These are phyloP conservation scores for Aspergillus sp. DNA, from an alignment of 2,329 filamentous ascomycete genomes.

Conservation along the genomic window DNA sequence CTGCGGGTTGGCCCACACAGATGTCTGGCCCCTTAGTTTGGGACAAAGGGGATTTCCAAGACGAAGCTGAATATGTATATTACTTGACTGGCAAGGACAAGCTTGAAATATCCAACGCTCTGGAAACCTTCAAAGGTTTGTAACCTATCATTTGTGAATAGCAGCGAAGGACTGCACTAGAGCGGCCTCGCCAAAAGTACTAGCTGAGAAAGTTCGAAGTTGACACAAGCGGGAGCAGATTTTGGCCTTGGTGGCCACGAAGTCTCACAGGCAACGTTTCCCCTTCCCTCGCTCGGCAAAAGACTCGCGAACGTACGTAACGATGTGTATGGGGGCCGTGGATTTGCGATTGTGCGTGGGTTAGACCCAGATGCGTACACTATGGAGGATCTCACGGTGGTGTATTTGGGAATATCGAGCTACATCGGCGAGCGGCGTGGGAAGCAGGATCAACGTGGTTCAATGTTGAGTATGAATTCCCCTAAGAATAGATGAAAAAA, in stretches of 20 bases:
- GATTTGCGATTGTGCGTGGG: constrained; percentile 13
- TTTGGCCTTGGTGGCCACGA: constrained; percentile 9
- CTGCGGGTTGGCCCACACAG: constrained; percentile 12
- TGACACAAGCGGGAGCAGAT: constrained; percentile 4
- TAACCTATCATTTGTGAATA: neutral
- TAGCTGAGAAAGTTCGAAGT: neutral
- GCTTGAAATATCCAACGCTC: constrained; percentile 8
- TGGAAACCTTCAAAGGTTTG: constrained; percentile 13
- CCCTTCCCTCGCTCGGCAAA: constrained; percentile 6
- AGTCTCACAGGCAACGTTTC: constrained; percentile 11
- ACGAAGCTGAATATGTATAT: constrained; percentile 13
- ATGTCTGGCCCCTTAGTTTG: constrained; percentile 12
- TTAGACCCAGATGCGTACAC: constrained; percentile 11
- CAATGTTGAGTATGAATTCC: constrained; percentile 11
- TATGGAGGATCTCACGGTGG: constrained; percentile 13
- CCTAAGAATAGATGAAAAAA: neutral
- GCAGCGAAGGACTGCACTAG: neutral
- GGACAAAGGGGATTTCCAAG: constrained; percentile 7
- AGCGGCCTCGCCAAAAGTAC: neutral
- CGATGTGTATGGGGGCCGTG: constrained; percentile 11
- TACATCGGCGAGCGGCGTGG: constrained; percentile 13
- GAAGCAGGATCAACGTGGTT: constrained; percentile 13
- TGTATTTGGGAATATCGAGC: constrained; percentile 14
- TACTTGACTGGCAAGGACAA: constrained; percentile 12
- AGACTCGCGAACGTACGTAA: constrained; percentile 9